Evolutionary conservation across 441 rosid genomes (phyloP), one percentile per base, ranked within the genome.

Genomic region (Syzygium syzygioides): DNA sequence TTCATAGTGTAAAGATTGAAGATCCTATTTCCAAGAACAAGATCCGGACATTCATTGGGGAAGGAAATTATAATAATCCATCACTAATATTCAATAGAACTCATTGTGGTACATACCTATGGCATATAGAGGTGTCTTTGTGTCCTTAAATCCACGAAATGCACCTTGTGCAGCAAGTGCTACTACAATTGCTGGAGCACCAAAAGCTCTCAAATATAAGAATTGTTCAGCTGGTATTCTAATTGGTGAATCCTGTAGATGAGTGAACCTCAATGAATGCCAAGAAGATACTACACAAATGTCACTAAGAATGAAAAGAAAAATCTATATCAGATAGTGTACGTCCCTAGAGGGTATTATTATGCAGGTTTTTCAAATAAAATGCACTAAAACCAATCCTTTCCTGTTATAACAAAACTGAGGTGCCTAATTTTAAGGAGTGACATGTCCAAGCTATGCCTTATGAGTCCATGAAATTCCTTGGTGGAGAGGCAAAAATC

Each of bases 101-200:
- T 76, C n/a, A 12, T 86, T 79, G 83, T 87, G 89, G 91, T 93
- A 95, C 99, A 93, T 95, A 94, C 99, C 99, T 91, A 95, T 93
- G 56, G 99, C 99, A 94, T 93, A 96, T 84, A 97, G 90, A 92
- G 99, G 99, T 1, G 99, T 97, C 89, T 94, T 95, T 76, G 99
- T 98, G 89, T 97, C 99, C 91, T 93, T 97, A 93, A 96, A 97
- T 90, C 99, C 99, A 86, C 99, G 98, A 90, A 98, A 98, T 79
- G 98, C 92, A 86, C 99, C 99, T 90, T 96, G 99, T 14, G 98
- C 98, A 91, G 98, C 99, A 85, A 98, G 95, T 91, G 99, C 97
- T 89, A 96, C 93, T 64, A 97, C 99, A 90, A 98, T 94, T 41
- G 99, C 96, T 10, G 99, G 99, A 89, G 99, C 97, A 90, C 99